phyloP scores from a whole-genome alignment of 2,329 filamentous ascomycete genomes.

The Colletotrichum sp. region DNA sequence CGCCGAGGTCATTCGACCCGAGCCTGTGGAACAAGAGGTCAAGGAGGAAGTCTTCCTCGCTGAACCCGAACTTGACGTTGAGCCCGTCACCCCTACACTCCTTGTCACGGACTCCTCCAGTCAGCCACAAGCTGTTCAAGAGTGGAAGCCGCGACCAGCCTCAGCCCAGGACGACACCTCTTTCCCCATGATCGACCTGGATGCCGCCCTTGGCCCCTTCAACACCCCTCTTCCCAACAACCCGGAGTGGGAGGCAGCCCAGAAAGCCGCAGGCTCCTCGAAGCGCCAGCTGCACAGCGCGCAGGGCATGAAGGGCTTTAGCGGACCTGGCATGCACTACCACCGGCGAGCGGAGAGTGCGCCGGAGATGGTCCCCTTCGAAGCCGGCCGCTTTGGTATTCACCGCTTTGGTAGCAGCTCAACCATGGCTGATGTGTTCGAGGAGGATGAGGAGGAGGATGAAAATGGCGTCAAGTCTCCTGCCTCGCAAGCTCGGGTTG shows the following conservation, averaged over 20 bases:
- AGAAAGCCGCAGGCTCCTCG: conserved; percentile 56
- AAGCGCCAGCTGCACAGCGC: conserved; percentile 80
- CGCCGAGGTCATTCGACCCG: background rate
- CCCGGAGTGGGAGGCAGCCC: conserved; percentile 71
- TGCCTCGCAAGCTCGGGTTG: conserved; percentile 2
- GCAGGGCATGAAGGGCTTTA: conserved; percentile 71
- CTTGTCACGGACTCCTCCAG: conserved; percentile 46
- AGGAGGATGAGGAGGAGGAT: conserved; percentile 77
- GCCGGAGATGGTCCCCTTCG: conserved; percentile 79
- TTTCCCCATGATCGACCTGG: conserved; percentile 88
- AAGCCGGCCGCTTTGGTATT: conserved; percentile 61
- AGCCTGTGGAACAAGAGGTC: background rate
- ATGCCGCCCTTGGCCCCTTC: conserved; percentile 91
- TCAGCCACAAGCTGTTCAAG: conserved; percentile 27
- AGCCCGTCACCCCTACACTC: conserved; percentile 41
- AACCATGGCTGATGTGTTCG: conserved; percentile 86
- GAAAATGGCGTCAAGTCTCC: conserved; percentile 48
- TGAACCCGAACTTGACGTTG: conserved; percentile 30
- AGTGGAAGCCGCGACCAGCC: conserved; percentile 41
- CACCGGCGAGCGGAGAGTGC: conserved; percentile 82
- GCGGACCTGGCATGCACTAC: conserved; percentile 74
- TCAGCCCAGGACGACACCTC: conserved; percentile 58
- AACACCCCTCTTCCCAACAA: conserved; percentile 75
- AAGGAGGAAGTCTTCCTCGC: conserved; percentile 28
- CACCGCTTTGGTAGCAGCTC: conserved; percentile 70